Conservation (phyloP, 306 rosid genomes). For the Glycyrrhiza uralensis region DNA sequence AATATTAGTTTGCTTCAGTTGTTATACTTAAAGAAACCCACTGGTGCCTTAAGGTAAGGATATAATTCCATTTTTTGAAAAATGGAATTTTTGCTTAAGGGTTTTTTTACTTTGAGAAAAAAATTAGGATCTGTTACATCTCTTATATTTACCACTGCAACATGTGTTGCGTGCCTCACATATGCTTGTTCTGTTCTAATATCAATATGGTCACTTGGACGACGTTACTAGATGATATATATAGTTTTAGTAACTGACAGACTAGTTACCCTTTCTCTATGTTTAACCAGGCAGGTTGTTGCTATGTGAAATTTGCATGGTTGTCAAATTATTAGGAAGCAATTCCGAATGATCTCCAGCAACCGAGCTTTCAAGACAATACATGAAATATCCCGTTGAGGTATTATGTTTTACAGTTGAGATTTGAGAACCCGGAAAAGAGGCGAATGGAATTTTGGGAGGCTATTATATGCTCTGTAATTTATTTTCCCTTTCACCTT, state of each 20-base stretch:
- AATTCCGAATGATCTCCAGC: slow-evolving; percentile 14
- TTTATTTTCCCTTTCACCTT: not conserved
- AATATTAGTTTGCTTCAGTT: not conserved
- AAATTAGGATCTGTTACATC: not conserved
- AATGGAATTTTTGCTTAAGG: slow-evolving; percentile 4
- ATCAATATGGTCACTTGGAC: not conserved
- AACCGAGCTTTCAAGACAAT: slow-evolving; percentile 6
- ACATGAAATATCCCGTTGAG: not conserved
- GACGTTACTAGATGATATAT: not conserved
- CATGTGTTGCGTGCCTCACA: not conserved
- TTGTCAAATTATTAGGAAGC: not conserved
- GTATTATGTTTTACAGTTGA: not conserved
- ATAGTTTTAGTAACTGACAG: slow-evolving; percentile 2
- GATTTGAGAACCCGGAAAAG: not conserved
- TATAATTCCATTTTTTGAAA: not conserved
- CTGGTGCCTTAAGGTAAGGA: slow-evolving; percentile 9
- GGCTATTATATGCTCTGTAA: not conserved
- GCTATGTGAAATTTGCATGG: not conserved
- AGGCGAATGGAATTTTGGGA: slow-evolving; percentile 16
- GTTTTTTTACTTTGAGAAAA: too few species aligned
- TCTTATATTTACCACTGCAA: not conserved
- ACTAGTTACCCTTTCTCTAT: not conserved
- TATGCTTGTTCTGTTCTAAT: slow-evolving; percentile 3
- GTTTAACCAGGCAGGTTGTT: not conserved
- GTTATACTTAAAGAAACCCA: not conserved